Percentiles rank a stretch among this genome's conserved stretches.
Evolutionary conservation across 2,329 filamentous ascomycete genomes (phyloP).

Genomic region (Hymenotorrendiella dingleyae): DNA sequence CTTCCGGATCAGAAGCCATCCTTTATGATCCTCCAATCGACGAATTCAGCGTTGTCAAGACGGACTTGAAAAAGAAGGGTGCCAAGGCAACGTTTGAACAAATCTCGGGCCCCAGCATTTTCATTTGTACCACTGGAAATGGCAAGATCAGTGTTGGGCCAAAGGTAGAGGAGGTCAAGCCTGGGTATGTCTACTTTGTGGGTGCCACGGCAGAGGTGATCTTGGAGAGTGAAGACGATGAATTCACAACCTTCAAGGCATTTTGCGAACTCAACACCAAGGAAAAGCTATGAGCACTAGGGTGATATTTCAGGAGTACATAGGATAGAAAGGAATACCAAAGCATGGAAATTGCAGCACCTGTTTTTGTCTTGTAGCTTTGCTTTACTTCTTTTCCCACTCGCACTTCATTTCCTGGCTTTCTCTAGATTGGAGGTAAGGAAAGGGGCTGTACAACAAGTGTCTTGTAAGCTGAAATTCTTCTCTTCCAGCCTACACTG

Average conservation of each 20-base stretch:
- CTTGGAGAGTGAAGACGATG: slow-evolving; percentile 66
- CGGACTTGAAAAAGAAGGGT: slow-evolving; percentile 61
- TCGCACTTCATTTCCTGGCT: too few relatives aligned
- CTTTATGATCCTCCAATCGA: slow-evolving; percentile 96
- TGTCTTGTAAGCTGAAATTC: too few relatives aligned
- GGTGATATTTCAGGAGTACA: too few relatives aligned
- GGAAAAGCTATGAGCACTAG: slow-evolving; percentile 20
- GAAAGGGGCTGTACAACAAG: too few relatives aligned
- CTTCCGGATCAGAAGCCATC: slow-evolving; percentile 61
- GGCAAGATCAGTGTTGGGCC: slow-evolving; percentile 82
- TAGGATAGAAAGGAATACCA: too few relatives aligned
- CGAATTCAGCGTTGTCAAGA: slow-evolving; percentile 86
- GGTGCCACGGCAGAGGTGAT: slow-evolving; percentile 81
- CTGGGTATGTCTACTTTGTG: slow-evolving; percentile 76
- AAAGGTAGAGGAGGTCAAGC: slow-evolving; percentile 67
- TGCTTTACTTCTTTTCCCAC: too few relatives aligned
- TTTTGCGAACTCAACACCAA: slow-evolving; percentile 73
- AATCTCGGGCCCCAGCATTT: slow-evolving; percentile 81
- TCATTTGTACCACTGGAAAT: slow-evolving; percentile 81
- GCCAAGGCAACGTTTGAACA: slow-evolving; percentile 85
- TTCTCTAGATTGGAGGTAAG: too few relatives aligned
- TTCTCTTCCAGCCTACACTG: too few relatives aligned
- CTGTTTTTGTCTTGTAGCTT: too few relatives aligned
- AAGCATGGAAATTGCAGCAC: too few relatives aligned
- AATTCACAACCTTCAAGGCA: slow-evolving; percentile 85